Base-by-base conservation (phyloP, 2,329 filamentous ascomycete genomes). In the Paecilomyces fulvus region DNA sequence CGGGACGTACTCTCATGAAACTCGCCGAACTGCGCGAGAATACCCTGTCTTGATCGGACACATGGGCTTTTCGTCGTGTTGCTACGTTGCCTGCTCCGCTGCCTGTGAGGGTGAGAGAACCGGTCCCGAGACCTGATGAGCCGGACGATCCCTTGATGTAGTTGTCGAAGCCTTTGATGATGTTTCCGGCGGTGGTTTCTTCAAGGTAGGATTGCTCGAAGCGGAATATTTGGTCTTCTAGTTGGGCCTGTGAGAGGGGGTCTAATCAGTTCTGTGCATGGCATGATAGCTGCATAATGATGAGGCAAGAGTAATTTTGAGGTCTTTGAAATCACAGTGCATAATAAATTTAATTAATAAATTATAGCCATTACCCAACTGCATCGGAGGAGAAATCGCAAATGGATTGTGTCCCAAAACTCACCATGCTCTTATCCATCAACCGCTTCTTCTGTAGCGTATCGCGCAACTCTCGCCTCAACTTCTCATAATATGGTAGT, bases 121-220 rank as follows among this genome's bases (percentile, higher is more conserved):
- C 63, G 1, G 65, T 65, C 28, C 67, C 64, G 23, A 72, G 60
- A 23, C 62, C 64, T 1, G 70, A 67, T 3, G 75, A 79, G n/a
- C 84, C 83, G 8, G 83, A 81, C 17, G 81, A 82, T 55, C 90
- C 92, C 74, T 99, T 99, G 79, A 96, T 95, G 76, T 97, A 99
- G 70, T 91, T 95, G 73, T 99, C 94, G 73, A 99, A 99, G 21
- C 94, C 94, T 52, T 89, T 91, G 71, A 99, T 92, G 69, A 99
- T 97, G 76, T 99, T 99, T 49, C 94, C 94, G 20, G 83, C 83
- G 64, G 80, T 84, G 3, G 91, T 95, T 66, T 90, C 90, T 72
- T 97, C 92, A 53, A 99, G 84, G 72, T 99, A 99, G 17, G 86
- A 82, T 57, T 86, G 84, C 73, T 99, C 94, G 67, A 90, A 87